phyloP scores from a whole-genome alignment of 176 grass and related monocot genomes.

The Eremochloa ophiuroides region DNA sequence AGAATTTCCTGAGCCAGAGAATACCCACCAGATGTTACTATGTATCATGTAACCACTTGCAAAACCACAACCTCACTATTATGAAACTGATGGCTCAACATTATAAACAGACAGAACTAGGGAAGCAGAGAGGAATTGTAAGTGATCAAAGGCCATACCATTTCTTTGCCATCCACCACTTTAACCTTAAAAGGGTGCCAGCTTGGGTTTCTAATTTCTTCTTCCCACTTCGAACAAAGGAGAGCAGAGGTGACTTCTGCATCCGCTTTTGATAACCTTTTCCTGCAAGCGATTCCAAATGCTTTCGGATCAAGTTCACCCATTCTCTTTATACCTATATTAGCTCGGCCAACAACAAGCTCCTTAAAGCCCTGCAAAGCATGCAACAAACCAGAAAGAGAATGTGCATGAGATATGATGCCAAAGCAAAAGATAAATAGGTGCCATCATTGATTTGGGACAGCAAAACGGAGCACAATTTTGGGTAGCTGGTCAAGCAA shows the following conservation, averaged over 20 bases:
- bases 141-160: slow-evolving; percentile 5
- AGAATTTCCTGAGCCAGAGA: slow-evolving; percentile 40
- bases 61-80: background rate
- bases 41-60: background rate
- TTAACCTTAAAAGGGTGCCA: slow-evolving; percentile 66
- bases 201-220: slow-evolving; percentile 39
- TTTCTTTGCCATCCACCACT: slow-evolving; percentile 29
- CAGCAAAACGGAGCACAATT: background rate
- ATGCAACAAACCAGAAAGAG: background rate
- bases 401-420: background rate
- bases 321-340: slow-evolving; percentile 53
- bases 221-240: slow-evolving; percentile 51
- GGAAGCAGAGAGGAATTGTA: background rate
- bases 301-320: slow-evolving; percentile 57
- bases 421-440: background rate
- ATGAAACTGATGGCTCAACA: background rate
- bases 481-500: background rate
- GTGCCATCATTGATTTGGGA: background rate
- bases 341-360: background rate
- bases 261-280: slow-evolving; percentile 25
- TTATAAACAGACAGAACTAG: background rate
- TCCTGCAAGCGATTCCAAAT: slow-evolving; percentile 38
- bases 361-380: slow-evolving; percentile 18
- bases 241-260: slow-evolving; percentile 1
- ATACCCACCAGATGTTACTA: background rate